Conservation (phyloP, 352 stramenopile species). For the Thraustochytrium sp. region DNA sequence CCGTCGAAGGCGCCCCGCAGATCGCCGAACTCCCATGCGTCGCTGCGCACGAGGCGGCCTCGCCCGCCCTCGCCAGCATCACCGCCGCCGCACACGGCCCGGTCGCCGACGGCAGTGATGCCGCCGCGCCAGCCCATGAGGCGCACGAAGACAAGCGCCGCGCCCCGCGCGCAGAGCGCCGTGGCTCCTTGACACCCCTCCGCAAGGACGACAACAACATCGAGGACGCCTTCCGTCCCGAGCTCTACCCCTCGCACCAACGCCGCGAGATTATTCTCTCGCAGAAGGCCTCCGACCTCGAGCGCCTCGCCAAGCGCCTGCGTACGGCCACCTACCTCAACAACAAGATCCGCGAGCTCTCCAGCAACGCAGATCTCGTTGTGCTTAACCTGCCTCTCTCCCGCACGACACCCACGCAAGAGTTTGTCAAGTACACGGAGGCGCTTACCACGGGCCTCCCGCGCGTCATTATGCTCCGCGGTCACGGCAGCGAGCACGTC, state of each 20-base stretch:
- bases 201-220: neutral
- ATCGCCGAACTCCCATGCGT: no score
- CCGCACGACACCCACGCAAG: slow-evolving; percentile 10
- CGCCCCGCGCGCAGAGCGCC: neutral
- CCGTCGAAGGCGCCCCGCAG: neutral
- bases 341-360: slow-evolving; percentile 28
- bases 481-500: slow-evolving; percentile 40
- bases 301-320: slow-evolving; percentile 20
- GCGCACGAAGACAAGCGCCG: neutral
- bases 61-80: neutral
- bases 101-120: neutral
- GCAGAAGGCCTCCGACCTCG: neutral
- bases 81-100: neutral
- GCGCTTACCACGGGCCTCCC: slow-evolving; percentile 17
- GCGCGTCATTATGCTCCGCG: slow-evolving; percentile 40
- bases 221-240: neutral
- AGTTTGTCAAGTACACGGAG: slow-evolving; percentile 46
- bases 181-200: no score
- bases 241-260: neutral
- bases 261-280: neutral
- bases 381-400: slow-evolving; percentile 44
- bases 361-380: slow-evolving; percentile 31
- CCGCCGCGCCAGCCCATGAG: neutral
- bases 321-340: slow-evolving; percentile 31
- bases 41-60: no score